Percentiles rank a stretch among this genome's conserved stretches.
Evolutionary conservation across 495 filamentous ascomycete genomes (phyloP).

Genomic region (Penicillium lividum): DNA sequence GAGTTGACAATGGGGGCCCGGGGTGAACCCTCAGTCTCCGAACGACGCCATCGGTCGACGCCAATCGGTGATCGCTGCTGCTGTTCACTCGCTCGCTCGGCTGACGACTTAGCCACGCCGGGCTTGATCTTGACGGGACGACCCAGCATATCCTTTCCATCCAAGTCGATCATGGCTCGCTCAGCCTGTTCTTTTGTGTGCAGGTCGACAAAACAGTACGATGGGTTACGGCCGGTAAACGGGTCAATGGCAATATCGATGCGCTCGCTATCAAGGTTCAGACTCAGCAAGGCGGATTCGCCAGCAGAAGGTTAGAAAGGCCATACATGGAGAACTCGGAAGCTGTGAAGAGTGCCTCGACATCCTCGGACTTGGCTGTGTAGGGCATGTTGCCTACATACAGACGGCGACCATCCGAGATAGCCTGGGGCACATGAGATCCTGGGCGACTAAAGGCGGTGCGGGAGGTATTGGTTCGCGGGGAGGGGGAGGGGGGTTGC

Average conservation of each 20-base stretch:
- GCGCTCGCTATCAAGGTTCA: slow-evolving; percentile 45
- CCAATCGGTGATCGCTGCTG: background rate
- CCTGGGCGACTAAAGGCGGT: slow-evolving; percentile 39
- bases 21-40: slow-evolving; percentile 8
- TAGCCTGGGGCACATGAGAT: slow-evolving; percentile 41
- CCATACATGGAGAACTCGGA: slow-evolving; percentile 49
- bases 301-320: background rate
- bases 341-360: slow-evolving; percentile 55
- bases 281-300: slow-evolving; percentile 25
- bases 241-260: slow-evolving; percentile 70
- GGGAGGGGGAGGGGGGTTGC: slow-evolving; percentile 31
- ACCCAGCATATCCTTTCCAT: slow-evolving; percentile 53
- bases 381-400: slow-evolving; percentile 73
- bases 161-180: slow-evolving; percentile 54
- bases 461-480: slow-evolving; percentile 39
- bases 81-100: slow-evolving; percentile 17
- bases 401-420: slow-evolving; percentile 48
- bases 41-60: slow-evolving; percentile 40
- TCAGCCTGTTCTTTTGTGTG: slow-evolving; percentile 55
- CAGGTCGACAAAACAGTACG: slow-evolving; percentile 72
- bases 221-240: slow-evolving; percentile 66
- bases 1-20: slow-evolving; percentile 21
- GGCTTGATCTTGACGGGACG: slow-evolving; percentile 63
- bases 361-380: slow-evolving; percentile 59
- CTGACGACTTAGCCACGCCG: slow-evolving; percentile 47